Percentiles rank a stretch among this genome's conserved stretches.
Conservation (phyloP, 228 moss, liverwort and hornwort species). For the Sphagnum magellanicum region DNA sequence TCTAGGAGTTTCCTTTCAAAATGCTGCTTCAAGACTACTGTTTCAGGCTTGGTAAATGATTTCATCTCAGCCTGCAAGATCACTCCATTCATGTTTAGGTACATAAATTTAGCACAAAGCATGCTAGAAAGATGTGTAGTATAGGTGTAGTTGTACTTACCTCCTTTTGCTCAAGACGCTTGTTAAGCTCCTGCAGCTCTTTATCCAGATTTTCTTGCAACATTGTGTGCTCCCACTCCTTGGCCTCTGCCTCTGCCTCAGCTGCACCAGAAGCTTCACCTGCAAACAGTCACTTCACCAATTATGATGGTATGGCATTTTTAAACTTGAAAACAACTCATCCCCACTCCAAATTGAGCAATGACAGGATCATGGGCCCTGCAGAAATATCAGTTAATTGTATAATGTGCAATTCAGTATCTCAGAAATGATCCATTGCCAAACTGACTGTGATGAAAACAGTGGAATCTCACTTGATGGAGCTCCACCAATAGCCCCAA, state of each 20-base stretch:
- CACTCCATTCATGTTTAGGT: background rate
- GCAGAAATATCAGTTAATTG: background rate
- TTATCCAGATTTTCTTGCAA: conserved; percentile 88
- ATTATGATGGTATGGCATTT: no score
- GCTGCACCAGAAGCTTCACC: conserved; percentile 44
- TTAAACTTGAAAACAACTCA: background rate
- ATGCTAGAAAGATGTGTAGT: background rate
- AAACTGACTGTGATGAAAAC: no score
- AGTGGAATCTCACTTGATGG: conserved; percentile 29
- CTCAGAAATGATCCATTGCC: no score
- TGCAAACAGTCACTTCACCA: conserved; percentile 5
- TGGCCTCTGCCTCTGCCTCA: conserved; percentile 78
- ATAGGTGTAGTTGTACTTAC: conserved; percentile 5
- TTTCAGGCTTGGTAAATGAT: conserved; percentile 62
- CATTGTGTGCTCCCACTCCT: conserved; percentile 86
- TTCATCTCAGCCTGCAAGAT: conserved; percentile 89
- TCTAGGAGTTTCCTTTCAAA: conserved; percentile 88
- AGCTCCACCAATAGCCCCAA: conserved; percentile 3
- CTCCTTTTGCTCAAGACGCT: conserved; percentile 89
- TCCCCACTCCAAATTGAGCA: conserved; percentile 7
- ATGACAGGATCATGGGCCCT: background rate
- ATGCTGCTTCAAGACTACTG: conserved; percentile 83
- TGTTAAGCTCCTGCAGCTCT: conserved; percentile 87
- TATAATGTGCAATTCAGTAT: no score
- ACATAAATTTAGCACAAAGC: no score